These are phyloP conservation scores for Solidago caesia DNA, from an alignment of 129 eudicot species.

Conservation along the genomic window DNA sequence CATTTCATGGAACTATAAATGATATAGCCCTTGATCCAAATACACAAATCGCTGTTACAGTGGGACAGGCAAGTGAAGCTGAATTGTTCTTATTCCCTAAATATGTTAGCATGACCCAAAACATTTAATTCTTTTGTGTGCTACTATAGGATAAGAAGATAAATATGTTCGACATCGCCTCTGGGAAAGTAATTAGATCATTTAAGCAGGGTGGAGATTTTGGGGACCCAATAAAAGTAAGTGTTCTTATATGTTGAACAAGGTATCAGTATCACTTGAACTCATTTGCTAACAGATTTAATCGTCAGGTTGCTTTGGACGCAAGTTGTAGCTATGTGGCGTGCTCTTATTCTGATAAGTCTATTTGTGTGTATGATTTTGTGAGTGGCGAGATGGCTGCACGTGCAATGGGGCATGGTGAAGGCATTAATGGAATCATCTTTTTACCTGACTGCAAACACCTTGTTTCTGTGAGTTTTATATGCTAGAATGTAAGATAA, in stretches of 20 bases:
- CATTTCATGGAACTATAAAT: constrained; percentile 39
- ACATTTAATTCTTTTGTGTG: background rate
- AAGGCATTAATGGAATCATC: constrained; percentile 51
- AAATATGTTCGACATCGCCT: constrained; percentile 42
- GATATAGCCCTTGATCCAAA: constrained; percentile 49
- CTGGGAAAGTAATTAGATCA: constrained; percentile 51
- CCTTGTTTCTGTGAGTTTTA: constrained; percentile 60
- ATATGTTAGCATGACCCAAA: constrained; percentile 11
- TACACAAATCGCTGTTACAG: constrained; percentile 46
- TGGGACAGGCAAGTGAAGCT: constrained; percentile 48
- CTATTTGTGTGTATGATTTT: constrained; percentile 61
- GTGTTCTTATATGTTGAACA: constrained; percentile 8
- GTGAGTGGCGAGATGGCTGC: constrained; percentile 60
- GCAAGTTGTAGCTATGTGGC: constrained; percentile 73
- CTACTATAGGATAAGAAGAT: constrained; percentile 65
- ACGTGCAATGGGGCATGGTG: constrained; percentile 63
- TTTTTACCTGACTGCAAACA: constrained; percentile 81
- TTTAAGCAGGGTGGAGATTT: constrained; percentile 45
- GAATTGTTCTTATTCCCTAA: background rate
- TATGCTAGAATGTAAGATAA: background rate
- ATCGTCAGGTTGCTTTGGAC: constrained; percentile 54
- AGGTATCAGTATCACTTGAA: constrained; percentile 5
- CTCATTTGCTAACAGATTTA: constrained; percentile 22
- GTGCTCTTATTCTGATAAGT: constrained; percentile 56
- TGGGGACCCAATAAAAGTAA: constrained; percentile 64